Base-by-base conservation (phyloP, 1,284 basidiomycete species). In the Porphyrellus sp. region DNA sequence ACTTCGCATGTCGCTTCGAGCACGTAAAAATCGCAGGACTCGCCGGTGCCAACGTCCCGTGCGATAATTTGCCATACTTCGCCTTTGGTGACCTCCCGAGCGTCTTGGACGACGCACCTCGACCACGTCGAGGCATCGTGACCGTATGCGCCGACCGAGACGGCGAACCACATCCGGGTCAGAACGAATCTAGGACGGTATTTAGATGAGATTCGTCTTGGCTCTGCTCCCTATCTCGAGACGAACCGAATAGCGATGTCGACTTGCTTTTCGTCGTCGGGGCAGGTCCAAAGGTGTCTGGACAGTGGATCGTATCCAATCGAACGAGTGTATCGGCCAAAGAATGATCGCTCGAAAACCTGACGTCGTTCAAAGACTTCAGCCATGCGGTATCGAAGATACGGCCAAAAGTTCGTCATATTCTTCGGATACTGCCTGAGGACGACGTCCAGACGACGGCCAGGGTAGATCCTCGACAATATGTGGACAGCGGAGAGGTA, bases 1-100 rank as follows among this genome's bases (percentile, higher is more conserved):
- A 84, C 81, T 63, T 89, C 86, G 59, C 86, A 87, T 0, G 86
- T 89, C 15, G 76, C 61, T 55, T 85, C 83, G 0, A 89, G 69
- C 28, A 86, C 78, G 59, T 82, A 80, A 56, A 79, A 75, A 11
- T 23, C 40, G 23, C 44, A 50, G 4, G 61, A 65, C 50, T 75
- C 68, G 39, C 50, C 45, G 8, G 48, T 44, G 12, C 39, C 30
- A 1, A 44, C 21, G 34, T 69, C 69, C 23, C 53, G 60, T 16
- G 77, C 60, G 24, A 73, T 71, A 31, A 89, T 64, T 18, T 64
- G 69, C 85, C 86, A 89, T 21, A 89, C 71, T 49, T 86, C 82
- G 12, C 69, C 72, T 24, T 70, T 53, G n/a, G 83, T 71, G 37
- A 85, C 60, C 59, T 82, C 77, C 51, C 76, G 72, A 5, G 69